Percentiles rank a stretch among this genome's conserved stretches.
Evolutionary conservation across 1,139 yeast species (phyloP).

Genomic region (Nakaseomyces glabratus): DNA sequence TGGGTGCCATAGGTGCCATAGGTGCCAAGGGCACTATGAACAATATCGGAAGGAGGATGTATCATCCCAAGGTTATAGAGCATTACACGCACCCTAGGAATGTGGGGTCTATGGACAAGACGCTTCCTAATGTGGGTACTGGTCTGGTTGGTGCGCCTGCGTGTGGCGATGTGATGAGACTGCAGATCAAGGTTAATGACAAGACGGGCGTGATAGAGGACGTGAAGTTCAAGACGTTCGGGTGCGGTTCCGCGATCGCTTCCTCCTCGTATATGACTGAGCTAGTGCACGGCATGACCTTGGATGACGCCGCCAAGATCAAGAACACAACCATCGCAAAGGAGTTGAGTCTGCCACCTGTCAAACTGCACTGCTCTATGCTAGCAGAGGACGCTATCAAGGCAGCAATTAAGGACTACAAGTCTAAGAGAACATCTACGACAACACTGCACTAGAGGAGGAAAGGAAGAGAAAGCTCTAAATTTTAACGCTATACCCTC

Average conservation of each 20-base stretch:
- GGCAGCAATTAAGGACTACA: slow-evolving; percentile 92
- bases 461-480: slow-evolving; percentile 1
- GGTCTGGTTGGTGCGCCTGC: slow-evolving; percentile 99
- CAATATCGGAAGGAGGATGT: slow-evolving; percentile 24
- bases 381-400: slow-evolving; percentile 97
- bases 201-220: slow-evolving; percentile 84
- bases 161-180: slow-evolving; percentile 97
- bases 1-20: neutral
- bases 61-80: slow-evolving; percentile 76
- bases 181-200: slow-evolving; percentile 88
- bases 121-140: slow-evolving; percentile 76
- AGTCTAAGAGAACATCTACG: slow-evolving; percentile 45
- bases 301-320: slow-evolving; percentile 87
- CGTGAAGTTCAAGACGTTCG: slow-evolving; percentile 96
- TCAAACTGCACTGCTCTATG: slow-evolving; percentile 95
- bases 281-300: slow-evolving; percentile 85
- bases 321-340: slow-evolving; percentile 89
- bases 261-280: slow-evolving; percentile 92
- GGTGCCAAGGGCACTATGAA: neutral
- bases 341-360: slow-evolving; percentile 92
- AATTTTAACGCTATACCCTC: neutral
- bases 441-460: slow-evolving; percentile 10
- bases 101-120: slow-evolving; percentile 86
- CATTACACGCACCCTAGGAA: slow-evolving; percentile 96
- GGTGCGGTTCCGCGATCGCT: slow-evolving; percentile 97